Evolutionary conservation across 306 rosid species (phyloP), one percentile per base, ranked within the genome.

Genomic region (Senna siamea): DNA sequence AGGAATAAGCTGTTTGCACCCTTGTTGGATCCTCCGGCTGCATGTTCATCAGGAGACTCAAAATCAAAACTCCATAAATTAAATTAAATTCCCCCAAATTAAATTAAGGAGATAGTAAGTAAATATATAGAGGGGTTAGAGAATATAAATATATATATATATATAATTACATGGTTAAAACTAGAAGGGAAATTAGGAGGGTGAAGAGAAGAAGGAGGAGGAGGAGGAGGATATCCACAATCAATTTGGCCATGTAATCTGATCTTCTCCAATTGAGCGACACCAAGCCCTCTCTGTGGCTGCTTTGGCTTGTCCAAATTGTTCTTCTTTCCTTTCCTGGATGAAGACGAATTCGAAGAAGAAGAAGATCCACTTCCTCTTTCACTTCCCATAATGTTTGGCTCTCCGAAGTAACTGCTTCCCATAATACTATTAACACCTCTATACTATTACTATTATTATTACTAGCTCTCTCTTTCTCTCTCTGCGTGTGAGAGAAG

Each of bases 281-380:
- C 98, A 10, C 99, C 99, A 62, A 95, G 85, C 46, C 99, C 99
- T 88, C 99, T 90, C 81, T 95, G 99, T 1, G 99, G 99, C 78
- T 88, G 99, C 73, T 92, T 95, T 26, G 99, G 98, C 78, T 95
- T 95, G 10, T 92, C 98, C 17, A 95, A 85, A 75, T 77, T 86
- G 71, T 81, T 79, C 79, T 87, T 95, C 93, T 88, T 83, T 60
- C 96, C 87, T 83, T 90, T 95, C 70, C 93, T 87, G 71, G 96
- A 74, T 1, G 88, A 61, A 1, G 86, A 62, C 18, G 68, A 62
- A 62, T 37, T 37, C 8, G 68, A 76, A 9, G 90, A 79, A 9
- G 89, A 78, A 51, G 88, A 85, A 41, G 81, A 75, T 8, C 92
- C 90, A 69, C 88, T 78, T 7, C 69, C 81, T 65, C 92, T 78